Evolutionary conservation across 805 yeast genomes (phyloP).

Genomic region (Sugiyamaella valdiviana): DNA sequence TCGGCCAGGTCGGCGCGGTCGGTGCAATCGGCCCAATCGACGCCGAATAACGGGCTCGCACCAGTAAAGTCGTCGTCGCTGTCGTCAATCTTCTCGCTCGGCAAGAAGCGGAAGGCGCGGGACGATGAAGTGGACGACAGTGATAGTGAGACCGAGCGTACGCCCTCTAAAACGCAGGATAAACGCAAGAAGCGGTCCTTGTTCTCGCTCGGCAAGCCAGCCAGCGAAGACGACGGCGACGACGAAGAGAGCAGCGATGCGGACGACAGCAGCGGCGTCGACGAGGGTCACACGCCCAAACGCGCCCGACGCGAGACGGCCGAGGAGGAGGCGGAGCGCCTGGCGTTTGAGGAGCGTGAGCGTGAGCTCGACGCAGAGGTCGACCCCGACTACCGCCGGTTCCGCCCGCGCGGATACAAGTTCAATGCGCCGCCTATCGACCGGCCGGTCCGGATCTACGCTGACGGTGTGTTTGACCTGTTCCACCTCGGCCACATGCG

Average conservation of each 20-base stretch:
- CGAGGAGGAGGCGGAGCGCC: slow-evolving; percentile 17
- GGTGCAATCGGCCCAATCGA: background rate
- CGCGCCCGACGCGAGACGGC: slow-evolving; percentile 19
- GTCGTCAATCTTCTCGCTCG: slow-evolving; percentile 11
- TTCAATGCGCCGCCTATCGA: slow-evolving; percentile 80
- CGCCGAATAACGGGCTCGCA: too few relatives aligned
- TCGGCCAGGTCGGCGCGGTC: background rate
- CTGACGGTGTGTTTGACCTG: slow-evolving; percentile 96
- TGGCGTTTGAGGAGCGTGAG: slow-evolving; percentile 39
- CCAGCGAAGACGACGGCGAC: slow-evolving; percentile 10
- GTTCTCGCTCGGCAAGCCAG: background rate
- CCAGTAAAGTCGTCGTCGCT: slow-evolving; percentile 11
- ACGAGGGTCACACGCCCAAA: slow-evolving; percentile 4
- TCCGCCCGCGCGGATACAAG: slow-evolving; percentile 70
- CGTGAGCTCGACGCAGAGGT: slow-evolving; percentile 53
- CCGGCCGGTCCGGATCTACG: slow-evolving; percentile 88
- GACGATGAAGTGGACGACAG: background rate
- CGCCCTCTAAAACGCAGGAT: background rate
- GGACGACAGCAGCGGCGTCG: too few relatives aligned
- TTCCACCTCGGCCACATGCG: slow-evolving; percentile 98
- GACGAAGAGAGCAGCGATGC: slow-evolving; percentile 18
- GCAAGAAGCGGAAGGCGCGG: slow-evolving; percentile 7
- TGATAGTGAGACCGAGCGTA: slow-evolving; percentile 2
- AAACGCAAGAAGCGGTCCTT: slow-evolving; percentile 5
- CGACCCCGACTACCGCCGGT: slow-evolving; percentile 66